These are phyloP conservation scores for Rhynchosporium graminicola DNA, from an alignment of 2,329 filamentous ascomycete species.

Conservation along the genomic window DNA sequence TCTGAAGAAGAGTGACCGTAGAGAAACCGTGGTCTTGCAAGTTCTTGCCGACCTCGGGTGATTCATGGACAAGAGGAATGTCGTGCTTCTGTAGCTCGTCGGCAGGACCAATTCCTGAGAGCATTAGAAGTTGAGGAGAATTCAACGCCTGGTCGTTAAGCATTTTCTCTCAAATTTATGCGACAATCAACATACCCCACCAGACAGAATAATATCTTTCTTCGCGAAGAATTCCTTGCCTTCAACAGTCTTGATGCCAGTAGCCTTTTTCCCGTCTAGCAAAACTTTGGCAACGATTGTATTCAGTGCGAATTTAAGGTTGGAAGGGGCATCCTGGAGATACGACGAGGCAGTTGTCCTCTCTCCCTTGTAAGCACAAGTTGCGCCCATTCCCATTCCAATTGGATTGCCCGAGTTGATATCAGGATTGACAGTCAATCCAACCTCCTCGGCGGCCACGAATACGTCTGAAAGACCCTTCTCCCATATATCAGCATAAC, in stretches of 20 bases:
- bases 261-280: slow-evolving; percentile 47
- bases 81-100: slow-evolving; percentile 45
- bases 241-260: slow-evolving; percentile 48
- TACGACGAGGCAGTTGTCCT: slow-evolving; percentile 55
- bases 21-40: slow-evolving; percentile 42
- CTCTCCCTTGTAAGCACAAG: slow-evolving; percentile 50
- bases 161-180: neutral
- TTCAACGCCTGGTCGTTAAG: slow-evolving; percentile 42
- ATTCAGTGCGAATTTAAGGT: slow-evolving; percentile 54
- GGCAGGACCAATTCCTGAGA: slow-evolving; percentile 48
- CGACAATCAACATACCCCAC: slow-evolving; percentile 39
- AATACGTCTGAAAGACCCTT: slow-evolving; percentile 48
- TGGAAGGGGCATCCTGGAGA: slow-evolving; percentile 47
- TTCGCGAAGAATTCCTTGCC: slow-evolving; percentile 40
- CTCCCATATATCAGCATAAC: slow-evolving; percentile 52
- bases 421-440: slow-evolving; percentile 53
- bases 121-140: slow-evolving; percentile 50
- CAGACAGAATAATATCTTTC: slow-evolving; percentile 50
- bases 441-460: slow-evolving; percentile 51
- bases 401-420: slow-evolving; percentile 60
- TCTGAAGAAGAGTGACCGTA: slow-evolving; percentile 44
- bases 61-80: slow-evolving; percentile 56
- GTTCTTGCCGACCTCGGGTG: slow-evolving; percentile 66
- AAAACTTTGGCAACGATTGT: slow-evolving; percentile 51
- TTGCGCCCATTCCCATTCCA: slow-evolving; percentile 54